Conservation (phyloP, 306 rosid genomes). For the Albizia julibrissin region DNA sequence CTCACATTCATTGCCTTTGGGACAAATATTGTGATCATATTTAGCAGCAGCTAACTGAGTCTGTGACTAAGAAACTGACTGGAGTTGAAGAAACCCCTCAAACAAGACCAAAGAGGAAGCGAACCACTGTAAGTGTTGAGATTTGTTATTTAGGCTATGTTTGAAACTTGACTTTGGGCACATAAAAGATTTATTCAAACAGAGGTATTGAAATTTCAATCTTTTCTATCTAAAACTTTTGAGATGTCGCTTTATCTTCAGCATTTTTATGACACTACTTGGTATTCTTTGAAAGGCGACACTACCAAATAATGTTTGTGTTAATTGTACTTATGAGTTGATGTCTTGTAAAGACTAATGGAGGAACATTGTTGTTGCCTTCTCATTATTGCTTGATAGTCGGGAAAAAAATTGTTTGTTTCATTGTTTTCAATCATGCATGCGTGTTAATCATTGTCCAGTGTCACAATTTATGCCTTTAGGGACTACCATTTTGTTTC, state of each 20-base stretch:
- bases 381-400: neutral
- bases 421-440: neutral
- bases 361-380: neutral
- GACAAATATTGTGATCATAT: conserved; percentile 13
- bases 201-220: conserved; percentile 1
- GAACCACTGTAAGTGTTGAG: conserved; percentile 32
- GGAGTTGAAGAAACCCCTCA: conserved; percentile 38
- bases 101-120: conserved; percentile 41
- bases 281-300: conserved; percentile 4
- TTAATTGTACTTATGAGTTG: neutral
- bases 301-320: neutral
- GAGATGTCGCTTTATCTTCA: conserved; percentile 11
- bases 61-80: conserved; percentile 31
- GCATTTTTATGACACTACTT: neutral
- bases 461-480: neutral
- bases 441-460: neutral
- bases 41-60: conserved; percentile 32
- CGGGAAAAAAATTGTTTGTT: neutral
- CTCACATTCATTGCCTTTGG: conserved; percentile 22
- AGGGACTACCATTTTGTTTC: conserved; percentile 15
- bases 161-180: neutral
- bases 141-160: conserved; percentile 24
- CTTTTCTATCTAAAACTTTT: neutral
- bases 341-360: neutral
- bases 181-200: neutral